Evolutionary conservation across 2,329 filamentous ascomycete species (phyloP).

Genomic region (Podosphaera xanthii): DNA sequence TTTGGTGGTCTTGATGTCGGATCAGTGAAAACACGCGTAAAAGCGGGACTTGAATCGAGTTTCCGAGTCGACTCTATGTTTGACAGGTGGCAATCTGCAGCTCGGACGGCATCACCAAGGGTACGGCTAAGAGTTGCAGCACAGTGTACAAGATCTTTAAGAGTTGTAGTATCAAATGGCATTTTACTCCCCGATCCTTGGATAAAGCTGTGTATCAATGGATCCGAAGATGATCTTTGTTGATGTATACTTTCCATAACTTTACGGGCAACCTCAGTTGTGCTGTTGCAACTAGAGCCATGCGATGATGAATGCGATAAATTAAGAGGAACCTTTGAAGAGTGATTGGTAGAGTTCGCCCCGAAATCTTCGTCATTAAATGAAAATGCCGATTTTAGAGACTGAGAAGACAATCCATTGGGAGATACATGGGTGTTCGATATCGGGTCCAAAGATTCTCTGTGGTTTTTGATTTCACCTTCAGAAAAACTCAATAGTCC

Average conservation of each 20-base stretch:
- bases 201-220: constrained; percentile 12
- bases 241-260: constrained; percentile 42
- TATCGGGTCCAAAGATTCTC: constrained; percentile 24
- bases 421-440: constrained; percentile 9
- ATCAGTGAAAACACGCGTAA: constrained; percentile 42
- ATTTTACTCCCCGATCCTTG: constrained; percentile 24
- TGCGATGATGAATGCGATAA: constrained; percentile 8
- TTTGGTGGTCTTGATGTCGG: constrained; percentile 32
- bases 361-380: constrained; percentile 45
- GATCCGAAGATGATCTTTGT: constrained; percentile 23
- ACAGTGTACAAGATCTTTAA: constrained; percentile 41
- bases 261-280: constrained; percentile 30
- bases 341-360: constrained; percentile 10
- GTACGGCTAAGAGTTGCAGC: constrained; percentile 35
- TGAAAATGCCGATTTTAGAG: constrained; percentile 33
- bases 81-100: constrained; percentile 31
- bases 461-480: constrained; percentile 21
- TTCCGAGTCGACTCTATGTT: constrained; percentile 28
- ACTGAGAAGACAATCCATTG: constrained; percentile 12
- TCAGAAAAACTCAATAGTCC: constrained; percentile 21
- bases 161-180: constrained; percentile 45
- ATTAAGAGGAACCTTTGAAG: constrained; percentile 18
- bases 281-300: constrained; percentile 7
- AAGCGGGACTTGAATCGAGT: constrained; percentile 39
- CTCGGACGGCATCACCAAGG: constrained; percentile 35